phyloP scores from a whole-genome alignment of 139 green algal species.

The Chlorella vulgaris region DNA sequence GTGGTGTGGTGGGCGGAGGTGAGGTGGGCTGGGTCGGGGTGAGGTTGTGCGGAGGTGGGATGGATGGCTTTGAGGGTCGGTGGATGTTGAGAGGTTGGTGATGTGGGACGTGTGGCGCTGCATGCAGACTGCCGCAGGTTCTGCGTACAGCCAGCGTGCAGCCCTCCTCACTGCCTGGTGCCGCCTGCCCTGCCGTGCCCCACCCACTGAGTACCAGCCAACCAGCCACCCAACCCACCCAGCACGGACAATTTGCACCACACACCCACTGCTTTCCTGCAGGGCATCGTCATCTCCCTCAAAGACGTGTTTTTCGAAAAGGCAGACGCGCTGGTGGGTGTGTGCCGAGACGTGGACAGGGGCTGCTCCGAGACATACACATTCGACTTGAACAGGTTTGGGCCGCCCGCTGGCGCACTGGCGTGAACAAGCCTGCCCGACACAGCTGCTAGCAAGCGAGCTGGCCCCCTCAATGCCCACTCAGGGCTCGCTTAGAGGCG shows the following conservation, averaged over 20 bases:
- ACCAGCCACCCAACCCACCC: too few species aligned
- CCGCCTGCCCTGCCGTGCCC: too few species aligned
- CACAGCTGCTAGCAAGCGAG: neutral
- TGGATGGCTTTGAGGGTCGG: too few species aligned
- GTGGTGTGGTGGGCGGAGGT: too few species aligned
- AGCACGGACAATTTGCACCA: too few species aligned
- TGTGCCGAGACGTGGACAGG: constrained; percentile 66
- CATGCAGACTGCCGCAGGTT: too few species aligned
- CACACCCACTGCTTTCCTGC: constrained; percentile 23
- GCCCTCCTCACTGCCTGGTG: too few species aligned
- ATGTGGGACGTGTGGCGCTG: neutral
- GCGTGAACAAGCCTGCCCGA: neutral
- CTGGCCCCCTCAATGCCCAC: neutral
- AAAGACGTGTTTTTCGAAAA: constrained; percentile 98
- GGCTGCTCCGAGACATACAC: constrained; percentile 73
- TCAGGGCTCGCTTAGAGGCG: too few species aligned
- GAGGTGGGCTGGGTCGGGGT: too few species aligned
- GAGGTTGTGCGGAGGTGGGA: too few species aligned
- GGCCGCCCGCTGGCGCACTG: constrained; percentile 16
- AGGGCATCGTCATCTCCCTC: constrained; percentile 92
- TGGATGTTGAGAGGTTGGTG: neutral
- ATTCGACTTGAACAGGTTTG: constrained; percentile 77
- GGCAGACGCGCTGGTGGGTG: constrained; percentile 92
- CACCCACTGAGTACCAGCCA: too few species aligned
- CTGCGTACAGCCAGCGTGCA: too few species aligned